Conservation (phyloP, 1,139 yeast genomes). For the Yamadazyma pseudoaaseri region DNA sequence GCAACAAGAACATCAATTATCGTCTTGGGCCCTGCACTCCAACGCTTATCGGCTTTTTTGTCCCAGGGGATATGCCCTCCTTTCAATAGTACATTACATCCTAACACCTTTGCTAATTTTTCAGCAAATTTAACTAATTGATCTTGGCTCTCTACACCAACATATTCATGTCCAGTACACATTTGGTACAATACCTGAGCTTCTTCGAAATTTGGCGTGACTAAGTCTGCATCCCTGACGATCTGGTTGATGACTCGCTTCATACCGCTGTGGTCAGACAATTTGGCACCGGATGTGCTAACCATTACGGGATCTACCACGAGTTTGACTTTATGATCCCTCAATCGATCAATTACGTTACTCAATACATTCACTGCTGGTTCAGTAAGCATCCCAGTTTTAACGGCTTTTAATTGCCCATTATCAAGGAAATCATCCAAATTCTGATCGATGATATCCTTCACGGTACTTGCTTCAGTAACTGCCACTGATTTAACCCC, state of each 20-base stretch:
- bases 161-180: background rate
- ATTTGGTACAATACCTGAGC: conserved; percentile 30
- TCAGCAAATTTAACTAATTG: conserved; percentile 32
- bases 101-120: conserved; percentile 37
- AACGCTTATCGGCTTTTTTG: conserved; percentile 12
- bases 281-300: conserved; percentile 68
- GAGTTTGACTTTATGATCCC: conserved; percentile 31
- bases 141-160: conserved; percentile 7
- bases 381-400: conserved; percentile 76
- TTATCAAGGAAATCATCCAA: conserved; percentile 55
- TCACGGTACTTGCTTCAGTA: conserved; percentile 44
- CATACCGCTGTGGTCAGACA: conserved; percentile 52
- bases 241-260: conserved; percentile 43
- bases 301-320: conserved; percentile 85
- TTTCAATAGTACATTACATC: conserved; percentile 66
- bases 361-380: conserved; percentile 54
- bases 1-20: conserved; percentile 57
- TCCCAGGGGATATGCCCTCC: conserved; percentile 78
- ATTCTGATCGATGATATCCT: conserved; percentile 51
- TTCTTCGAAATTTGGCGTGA: conserved; percentile 79
- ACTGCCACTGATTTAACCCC: conserved; percentile 55
- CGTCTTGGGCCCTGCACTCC: conserved; percentile 12
- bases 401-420: conserved; percentile 57
- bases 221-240: conserved; percentile 53
- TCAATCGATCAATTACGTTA: conserved; percentile 27